Evolutionary conservation across 495 filamentous ascomycete genomes (phyloP).

Genomic region (Pyrenula aspistea): DNA sequence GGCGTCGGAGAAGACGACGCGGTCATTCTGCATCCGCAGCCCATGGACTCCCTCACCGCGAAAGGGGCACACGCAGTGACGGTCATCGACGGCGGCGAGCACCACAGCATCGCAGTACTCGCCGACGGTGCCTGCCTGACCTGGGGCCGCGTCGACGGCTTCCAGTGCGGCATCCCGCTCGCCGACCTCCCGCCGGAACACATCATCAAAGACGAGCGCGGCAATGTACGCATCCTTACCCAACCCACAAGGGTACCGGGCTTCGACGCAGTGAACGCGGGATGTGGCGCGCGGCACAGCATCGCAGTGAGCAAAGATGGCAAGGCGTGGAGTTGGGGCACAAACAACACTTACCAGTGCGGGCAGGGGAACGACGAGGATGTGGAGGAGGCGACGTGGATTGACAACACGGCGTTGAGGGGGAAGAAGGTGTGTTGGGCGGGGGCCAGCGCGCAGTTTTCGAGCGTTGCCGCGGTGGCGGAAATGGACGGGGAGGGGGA

Average conservation of each 20-base stretch:
- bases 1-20: slow-evolving; percentile 43
- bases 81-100: slow-evolving; percentile 51
- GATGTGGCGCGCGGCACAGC: slow-evolving; percentile 42
- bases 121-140: slow-evolving; percentile 47
- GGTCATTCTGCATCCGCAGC: slow-evolving; percentile 28
- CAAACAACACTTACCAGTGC: slow-evolving; percentile 54
- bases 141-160: slow-evolving; percentile 59
- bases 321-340: slow-evolving; percentile 59
- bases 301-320: slow-evolving; percentile 48
- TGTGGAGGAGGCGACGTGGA: slow-evolving; percentile 42
- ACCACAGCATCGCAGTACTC: slow-evolving; percentile 55
- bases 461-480: slow-evolving; percentile 34
- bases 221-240: slow-evolving; percentile 42
- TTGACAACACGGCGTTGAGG: slow-evolving; percentile 50
- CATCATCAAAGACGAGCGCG: slow-evolving; percentile 41
- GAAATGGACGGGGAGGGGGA: no score
- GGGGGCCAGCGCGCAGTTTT: slow-evolving; percentile 55
- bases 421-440: slow-evolving; percentile 45
- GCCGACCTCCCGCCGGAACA: slow-evolving; percentile 39
- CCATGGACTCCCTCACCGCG: slow-evolving; percentile 36
- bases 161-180: slow-evolving; percentile 46
- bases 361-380: slow-evolving; percentile 48
- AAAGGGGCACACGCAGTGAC: slow-evolving; percentile 25
- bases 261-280: slow-evolving; percentile 22
- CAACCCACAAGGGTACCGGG: slow-evolving; percentile 29